These are phyloP conservation scores for Amylocystis lapponica DNA, from an alignment of 768 basidiomycete genomes.

Conservation along the genomic window DNA sequence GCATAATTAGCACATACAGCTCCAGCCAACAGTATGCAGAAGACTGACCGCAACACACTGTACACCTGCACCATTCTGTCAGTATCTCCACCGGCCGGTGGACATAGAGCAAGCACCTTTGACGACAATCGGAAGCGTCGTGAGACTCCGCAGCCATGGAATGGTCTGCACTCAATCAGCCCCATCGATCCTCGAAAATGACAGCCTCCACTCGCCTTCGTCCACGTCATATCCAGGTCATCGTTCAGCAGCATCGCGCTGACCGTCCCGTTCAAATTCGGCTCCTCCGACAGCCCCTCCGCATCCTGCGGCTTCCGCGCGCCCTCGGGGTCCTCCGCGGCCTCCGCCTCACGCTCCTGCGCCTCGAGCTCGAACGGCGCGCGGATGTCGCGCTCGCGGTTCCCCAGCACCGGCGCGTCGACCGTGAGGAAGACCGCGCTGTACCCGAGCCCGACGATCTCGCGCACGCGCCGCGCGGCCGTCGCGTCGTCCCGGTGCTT, in stretches of 20 bases:
- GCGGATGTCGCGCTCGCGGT: constrained; percentile 69
- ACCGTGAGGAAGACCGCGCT: constrained; percentile 90
- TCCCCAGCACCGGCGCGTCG: constrained; percentile 76
- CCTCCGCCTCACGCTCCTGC: constrained; percentile 16
- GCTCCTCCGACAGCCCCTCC: constrained; percentile 26
- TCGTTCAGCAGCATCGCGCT: constrained; percentile 60
- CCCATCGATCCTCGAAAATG: neutral
- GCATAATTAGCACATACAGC: neutral
- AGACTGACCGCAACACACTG: constrained; percentile 62
- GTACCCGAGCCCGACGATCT: constrained; percentile 70
- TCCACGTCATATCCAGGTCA: constrained; percentile 75
- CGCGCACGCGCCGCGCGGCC: constrained; percentile 64
- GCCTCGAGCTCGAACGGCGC: constrained; percentile 54
- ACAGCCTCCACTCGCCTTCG: constrained; percentile 28
- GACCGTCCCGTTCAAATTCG: constrained; percentile 53
- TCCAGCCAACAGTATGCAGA: neutral
- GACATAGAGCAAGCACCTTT: constrained; percentile 46
- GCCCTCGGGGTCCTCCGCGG: constrained; percentile 18
- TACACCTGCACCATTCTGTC: too few species aligned
- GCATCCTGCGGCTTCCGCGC: constrained; percentile 20
- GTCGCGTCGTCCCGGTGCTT: constrained; percentile 63
- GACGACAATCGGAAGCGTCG: constrained; percentile 64
- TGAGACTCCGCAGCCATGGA: constrained; percentile 65
- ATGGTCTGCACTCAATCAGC: constrained; percentile 40
- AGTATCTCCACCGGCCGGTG: too few species aligned